Conservation (phyloP, 768 basidiomycete genomes). For the Harrya chromipes region DNA sequence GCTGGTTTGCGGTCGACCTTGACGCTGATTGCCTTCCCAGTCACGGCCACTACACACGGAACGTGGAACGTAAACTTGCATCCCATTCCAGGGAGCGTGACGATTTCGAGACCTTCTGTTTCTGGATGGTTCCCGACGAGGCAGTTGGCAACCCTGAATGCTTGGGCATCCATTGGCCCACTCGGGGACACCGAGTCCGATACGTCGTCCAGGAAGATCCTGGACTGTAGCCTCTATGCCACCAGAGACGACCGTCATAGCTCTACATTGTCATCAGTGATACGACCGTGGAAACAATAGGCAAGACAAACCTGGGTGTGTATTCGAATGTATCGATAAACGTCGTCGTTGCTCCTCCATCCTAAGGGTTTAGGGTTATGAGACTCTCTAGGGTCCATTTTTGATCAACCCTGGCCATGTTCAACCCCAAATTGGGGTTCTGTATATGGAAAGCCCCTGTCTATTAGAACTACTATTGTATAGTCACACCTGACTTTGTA, state of each 20-base stretch:
- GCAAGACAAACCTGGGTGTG: slow-evolving; percentile 34
- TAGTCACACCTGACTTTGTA: too few relatives aligned
- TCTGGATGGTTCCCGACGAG: slow-evolving; percentile 51
- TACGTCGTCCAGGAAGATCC: slow-evolving; percentile 51
- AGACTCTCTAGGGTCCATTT: too few relatives aligned
- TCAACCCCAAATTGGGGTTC: too few relatives aligned
- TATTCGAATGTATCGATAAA: slow-evolving; percentile 47
- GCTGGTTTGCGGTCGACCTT: slow-evolving; percentile 38
- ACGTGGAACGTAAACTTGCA: slow-evolving; percentile 51
- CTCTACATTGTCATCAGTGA: slow-evolving; percentile 26
- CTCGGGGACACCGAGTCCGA: slow-evolving; percentile 56
- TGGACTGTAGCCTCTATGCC: slow-evolving; percentile 59
- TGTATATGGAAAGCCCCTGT: too few relatives aligned
- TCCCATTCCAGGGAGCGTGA: slow-evolving; percentile 42
- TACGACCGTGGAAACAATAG: neutral
- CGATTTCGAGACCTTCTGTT: slow-evolving; percentile 56
- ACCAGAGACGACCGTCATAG: slow-evolving; percentile 50
- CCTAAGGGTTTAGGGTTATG: too few relatives aligned
- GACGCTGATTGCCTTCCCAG: slow-evolving; percentile 47
- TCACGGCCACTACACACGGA: slow-evolving; percentile 49
- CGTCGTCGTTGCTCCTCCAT: slow-evolving; percentile 45
- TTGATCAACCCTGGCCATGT: too few relatives aligned
- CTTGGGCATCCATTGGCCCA: slow-evolving; percentile 62
- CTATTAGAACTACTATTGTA: too few relatives aligned
- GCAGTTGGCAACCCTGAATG: slow-evolving; percentile 55